Evolutionary conservation across 257 asterid species (phyloP), one percentile per base, ranked within the genome.

Genomic region (Nicotiana tabacum): DNA sequence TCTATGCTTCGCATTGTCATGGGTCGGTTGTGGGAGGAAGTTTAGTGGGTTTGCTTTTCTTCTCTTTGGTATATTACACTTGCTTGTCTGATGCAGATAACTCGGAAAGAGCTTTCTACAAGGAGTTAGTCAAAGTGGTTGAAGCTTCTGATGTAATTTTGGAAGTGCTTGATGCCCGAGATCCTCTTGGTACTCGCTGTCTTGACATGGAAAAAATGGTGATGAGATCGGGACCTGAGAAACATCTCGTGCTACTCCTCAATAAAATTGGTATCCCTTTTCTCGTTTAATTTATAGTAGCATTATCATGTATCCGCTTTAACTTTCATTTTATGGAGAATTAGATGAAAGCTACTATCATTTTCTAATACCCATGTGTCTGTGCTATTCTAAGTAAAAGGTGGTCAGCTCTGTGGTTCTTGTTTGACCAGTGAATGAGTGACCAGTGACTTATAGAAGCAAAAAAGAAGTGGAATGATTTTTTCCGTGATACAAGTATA

Each of bases 101-200:
- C 86, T 86, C 97, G 0, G 98, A 93, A 83, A 92, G 95, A 87
- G 89, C 94, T 16, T 94, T 96, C 82, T 94, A 94, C 90, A 96
- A 93, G 91, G 99, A 96, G 88, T 86, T 96, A 85, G 97, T 88
- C 83, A 96, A 94, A 88, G 99, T 96, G 7, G 88, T 96, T 18
- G 98, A 96, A 55, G 95, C 97, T 78, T 94, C 99, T 77, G 98
- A 96, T 90, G 99, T 96, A 74, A 93, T 96, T 83, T 72, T 96
- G 86, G 98, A 96, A 88, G 98, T 96, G 84, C 98, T 96, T 87
- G 99, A 96, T 90, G 98, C 99, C 80, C 93, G 98, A 76, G 99
- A 94, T 84, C 99, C 99, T 18, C 84, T 96, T 24, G 99, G 99
- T 70, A 94, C 98, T 5, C 98, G 99, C 18, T 96, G 95, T 70